Percentiles rank a stretch among this genome's conserved stretches.
phyloP scores from a whole-genome alignment of 2,329 filamentous ascomycete species.

The Coleophoma cylindrospora region DNA sequence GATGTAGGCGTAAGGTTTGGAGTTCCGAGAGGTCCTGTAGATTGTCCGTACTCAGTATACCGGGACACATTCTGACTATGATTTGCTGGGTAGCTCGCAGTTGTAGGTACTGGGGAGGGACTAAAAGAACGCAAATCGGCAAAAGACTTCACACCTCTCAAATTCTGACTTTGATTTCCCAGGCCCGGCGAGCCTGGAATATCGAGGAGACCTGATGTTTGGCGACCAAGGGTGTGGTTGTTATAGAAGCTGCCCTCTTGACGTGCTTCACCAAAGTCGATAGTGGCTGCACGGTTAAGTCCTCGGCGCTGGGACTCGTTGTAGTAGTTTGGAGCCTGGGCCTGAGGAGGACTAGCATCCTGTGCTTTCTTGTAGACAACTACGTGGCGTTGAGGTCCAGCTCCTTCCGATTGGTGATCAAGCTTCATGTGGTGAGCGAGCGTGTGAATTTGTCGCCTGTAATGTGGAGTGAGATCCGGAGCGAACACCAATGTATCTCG shows the following conservation, averaged over 20 bases:
- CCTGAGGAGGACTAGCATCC: constrained; percentile 23
- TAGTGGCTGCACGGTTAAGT: constrained; percentile 91
- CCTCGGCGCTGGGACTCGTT: constrained; percentile 77
- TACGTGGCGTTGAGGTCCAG: constrained; percentile 81
- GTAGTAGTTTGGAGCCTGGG: constrained; percentile 43
- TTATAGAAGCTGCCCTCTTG: constrained; percentile 60
- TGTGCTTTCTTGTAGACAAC: constrained; percentile 71
- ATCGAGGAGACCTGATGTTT: constrained; percentile 76
- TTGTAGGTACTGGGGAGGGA: constrained; percentile 85
- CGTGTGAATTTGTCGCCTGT: constrained; percentile 88
- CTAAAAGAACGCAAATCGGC: constrained; percentile 93
- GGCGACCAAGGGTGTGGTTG: constrained; percentile 73
- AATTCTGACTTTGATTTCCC: constrained; percentile 63
- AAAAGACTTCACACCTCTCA: constrained; percentile 93
- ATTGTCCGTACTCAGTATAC: constrained; percentile 48
- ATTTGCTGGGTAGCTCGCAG: constrained; percentile 76
- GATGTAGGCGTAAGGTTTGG: constrained; percentile 73
- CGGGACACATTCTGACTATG: constrained; percentile 58
- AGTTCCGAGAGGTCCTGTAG: constrained; percentile 56
- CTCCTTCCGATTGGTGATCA: constrained; percentile 84
- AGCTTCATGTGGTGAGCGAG: constrained; percentile 93
- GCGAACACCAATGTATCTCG: constrained; percentile 84
- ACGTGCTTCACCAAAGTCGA: constrained; percentile 84
- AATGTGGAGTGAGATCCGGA: constrained; percentile 70
- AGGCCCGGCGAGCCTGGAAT: constrained; percentile 73